Evolutionary conservation across 768 basidiomycete genomes (phyloP).

Genomic region (Mycena sanguinolenta): DNA sequence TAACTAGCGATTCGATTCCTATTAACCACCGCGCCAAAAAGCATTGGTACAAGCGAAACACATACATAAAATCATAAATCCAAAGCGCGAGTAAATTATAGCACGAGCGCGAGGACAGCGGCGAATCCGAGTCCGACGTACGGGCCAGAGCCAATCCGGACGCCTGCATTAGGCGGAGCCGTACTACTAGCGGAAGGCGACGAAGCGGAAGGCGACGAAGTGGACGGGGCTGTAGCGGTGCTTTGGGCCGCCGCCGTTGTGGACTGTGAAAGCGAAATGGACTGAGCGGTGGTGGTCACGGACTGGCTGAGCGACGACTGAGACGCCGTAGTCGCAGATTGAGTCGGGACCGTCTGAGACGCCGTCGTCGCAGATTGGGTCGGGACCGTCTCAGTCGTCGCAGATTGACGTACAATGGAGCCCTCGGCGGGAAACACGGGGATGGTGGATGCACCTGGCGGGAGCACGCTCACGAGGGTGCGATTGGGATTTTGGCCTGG

Average conservation of each 20-base stretch:
- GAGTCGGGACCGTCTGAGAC: not conserved
- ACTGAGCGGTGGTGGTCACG: not conserved
- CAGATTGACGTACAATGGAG: constrained; percentile 22
- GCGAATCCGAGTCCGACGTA: not conserved
- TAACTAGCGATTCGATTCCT: too few species aligned
- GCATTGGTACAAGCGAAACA: too few species aligned
- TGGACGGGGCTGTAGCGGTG: constrained; percentile 15
- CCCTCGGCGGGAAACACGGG: constrained; percentile 38
- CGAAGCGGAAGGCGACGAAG: not conserved
- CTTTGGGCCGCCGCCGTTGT: not conserved
- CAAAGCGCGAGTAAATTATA: not conserved
- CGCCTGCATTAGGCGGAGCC: constrained; percentile 11
- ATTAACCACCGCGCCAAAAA: too few species aligned
- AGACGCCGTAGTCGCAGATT: not conserved
- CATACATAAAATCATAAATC: not conserved
- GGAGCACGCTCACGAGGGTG: constrained; percentile 31
- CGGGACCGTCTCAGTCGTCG: not conserved
- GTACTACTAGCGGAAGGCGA: not conserved
- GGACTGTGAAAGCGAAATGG: not conserved
- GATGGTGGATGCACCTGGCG: constrained; percentile 37
- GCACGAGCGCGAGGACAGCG: not conserved
- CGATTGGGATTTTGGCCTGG: constrained; percentile 49
- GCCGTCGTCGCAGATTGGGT: not conserved
- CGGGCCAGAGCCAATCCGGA: not conserved
- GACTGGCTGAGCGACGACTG: not conserved